Evolutionary conservation across 179 eudicot species (phyloP).

Genomic region (Carnegiea gigantea): DNA sequence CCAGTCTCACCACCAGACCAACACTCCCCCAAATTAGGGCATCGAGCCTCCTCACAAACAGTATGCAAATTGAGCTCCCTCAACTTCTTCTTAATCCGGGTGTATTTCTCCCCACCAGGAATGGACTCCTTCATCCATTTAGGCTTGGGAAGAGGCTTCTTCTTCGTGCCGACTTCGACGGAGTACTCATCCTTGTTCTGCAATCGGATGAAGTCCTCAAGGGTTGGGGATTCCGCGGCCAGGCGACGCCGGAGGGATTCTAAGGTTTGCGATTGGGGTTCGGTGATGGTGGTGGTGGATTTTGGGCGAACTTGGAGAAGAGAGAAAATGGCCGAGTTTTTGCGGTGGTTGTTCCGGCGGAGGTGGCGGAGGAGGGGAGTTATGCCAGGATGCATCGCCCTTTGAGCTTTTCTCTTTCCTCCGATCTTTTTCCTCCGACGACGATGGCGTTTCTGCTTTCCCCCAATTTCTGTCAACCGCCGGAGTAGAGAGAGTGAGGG

Average conservation of each 20-base stretch:
- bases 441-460: too few species aligned
- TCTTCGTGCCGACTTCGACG: constrained; percentile 91
- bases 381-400: constrained; percentile 37
- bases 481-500: too few species aligned
- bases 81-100: constrained; percentile 76
- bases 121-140: constrained; percentile 95
- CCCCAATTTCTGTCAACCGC: too few species aligned
- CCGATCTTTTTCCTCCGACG: not conserved
- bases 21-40: constrained; percentile 94
- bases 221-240: constrained; percentile 61
- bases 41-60: constrained; percentile 91
- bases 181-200: constrained; percentile 49
- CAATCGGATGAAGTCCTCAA: constrained; percentile 51
- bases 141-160: constrained; percentile 92
- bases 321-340: constrained; percentile 2
- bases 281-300: constrained; percentile 17
- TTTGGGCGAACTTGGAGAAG: constrained; percentile 24
- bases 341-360: constrained; percentile 24
- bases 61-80: constrained; percentile 86
- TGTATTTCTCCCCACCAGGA: constrained; percentile 89
- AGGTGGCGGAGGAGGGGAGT: constrained; percentile 44
- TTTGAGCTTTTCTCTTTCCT: not conserved
- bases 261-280: constrained; percentile 36
- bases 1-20: constrained; percentile 99
- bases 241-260: constrained; percentile 76